Evolutionary conservation across 1,139 yeast genomes (phyloP), one percentile per base, ranked within the genome.

Genomic region (Hansenula lynferdii): DNA sequence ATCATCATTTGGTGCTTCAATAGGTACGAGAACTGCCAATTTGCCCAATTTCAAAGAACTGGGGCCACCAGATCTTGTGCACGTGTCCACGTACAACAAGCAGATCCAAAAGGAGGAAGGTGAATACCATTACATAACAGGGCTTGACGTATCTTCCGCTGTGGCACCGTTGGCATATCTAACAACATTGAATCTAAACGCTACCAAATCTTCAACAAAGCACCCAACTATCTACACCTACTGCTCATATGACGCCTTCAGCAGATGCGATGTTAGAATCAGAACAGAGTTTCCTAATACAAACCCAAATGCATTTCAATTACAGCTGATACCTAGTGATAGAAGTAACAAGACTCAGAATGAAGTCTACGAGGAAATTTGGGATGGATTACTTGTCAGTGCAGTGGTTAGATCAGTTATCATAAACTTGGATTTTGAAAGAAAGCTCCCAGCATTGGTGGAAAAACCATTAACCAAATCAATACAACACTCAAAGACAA

Each of bases 1-100:
- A 45, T 56, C 48, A 17, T 63, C 61, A 21, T 58, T 61, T 24
- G 74, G 74, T 4, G 70, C 67, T 42, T 64, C 74, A 15, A 56
- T 72, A 36, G 64, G 60, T 8, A 59, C 66, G 15, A 62, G 77
- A 35, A 67, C 73, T 11, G 52, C 57, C 8, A 49, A 64, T 1
- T 49, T 71, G 28, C 50, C 60, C 8, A 44, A 62, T 8, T 70
- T 65, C 49, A 64, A 59, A 38, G 69, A 67, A 31, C 50, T 92
- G 38, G 98, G 98, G 0, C 96, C 96, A 0, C 90, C 96, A 7
- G 97, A 92, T 64, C 68, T 92, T 48, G 85, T 95, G 37, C 95
- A 85, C 55, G 56, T 79, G 20, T 65, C 81, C 24, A 71, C 68
- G 39, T 65, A 61, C 44, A 67, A 67, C 41, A 62, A 56, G 34